Evolutionary conservation across 169 alveolate genomes (phyloP).

Genomic region (Theileria sp.): DNA sequence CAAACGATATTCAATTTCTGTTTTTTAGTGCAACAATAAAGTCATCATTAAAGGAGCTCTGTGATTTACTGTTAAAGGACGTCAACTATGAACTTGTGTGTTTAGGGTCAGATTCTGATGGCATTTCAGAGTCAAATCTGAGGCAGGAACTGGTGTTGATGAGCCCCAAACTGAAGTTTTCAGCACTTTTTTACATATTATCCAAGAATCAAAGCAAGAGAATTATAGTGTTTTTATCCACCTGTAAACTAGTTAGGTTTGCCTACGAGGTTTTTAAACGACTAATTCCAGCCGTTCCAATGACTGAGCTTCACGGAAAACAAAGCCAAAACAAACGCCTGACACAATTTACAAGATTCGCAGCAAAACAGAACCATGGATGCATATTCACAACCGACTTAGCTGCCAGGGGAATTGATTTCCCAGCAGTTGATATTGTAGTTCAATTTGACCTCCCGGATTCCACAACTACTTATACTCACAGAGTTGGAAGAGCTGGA

Average conservation of each 20-base stretch:
- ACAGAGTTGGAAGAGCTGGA: conserved; percentile 97
- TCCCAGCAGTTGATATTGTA: conserved; percentile 95
- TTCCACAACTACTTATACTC: conserved; percentile 91
- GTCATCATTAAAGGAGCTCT: conserved; percentile 69
- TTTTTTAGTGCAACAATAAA: conserved; percentile 77
- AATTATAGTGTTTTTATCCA: conserved; percentile 87
- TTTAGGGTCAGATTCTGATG: conserved; percentile 58
- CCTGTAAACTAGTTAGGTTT: conserved; percentile 93
- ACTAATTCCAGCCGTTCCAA: conserved; percentile 83
- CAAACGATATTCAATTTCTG: conserved; percentile 63
- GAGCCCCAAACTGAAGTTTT: conserved; percentile 83
- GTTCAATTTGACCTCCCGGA: conserved; percentile 95
- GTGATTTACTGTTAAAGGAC: conserved; percentile 39
- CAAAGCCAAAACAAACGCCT: conserved; percentile 81
- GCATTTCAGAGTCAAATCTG: conserved; percentile 71
- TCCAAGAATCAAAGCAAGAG: conserved; percentile 86
- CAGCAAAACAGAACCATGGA: conserved; percentile 66
- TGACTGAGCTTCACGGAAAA: conserved; percentile 89
- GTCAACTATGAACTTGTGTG: conserved; percentile 56
- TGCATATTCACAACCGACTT: conserved; percentile 89
- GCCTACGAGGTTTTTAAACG: conserved; percentile 87
- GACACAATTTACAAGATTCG: conserved; percentile 59
- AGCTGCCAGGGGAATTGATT: conserved; percentile 96
- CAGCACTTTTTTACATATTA: conserved; percentile 86
- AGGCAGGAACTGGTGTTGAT: conserved; percentile 82